Evolutionary conservation across 768 basidiomycete genomes (phyloP).

Genomic region (Calocera cornea): DNA sequence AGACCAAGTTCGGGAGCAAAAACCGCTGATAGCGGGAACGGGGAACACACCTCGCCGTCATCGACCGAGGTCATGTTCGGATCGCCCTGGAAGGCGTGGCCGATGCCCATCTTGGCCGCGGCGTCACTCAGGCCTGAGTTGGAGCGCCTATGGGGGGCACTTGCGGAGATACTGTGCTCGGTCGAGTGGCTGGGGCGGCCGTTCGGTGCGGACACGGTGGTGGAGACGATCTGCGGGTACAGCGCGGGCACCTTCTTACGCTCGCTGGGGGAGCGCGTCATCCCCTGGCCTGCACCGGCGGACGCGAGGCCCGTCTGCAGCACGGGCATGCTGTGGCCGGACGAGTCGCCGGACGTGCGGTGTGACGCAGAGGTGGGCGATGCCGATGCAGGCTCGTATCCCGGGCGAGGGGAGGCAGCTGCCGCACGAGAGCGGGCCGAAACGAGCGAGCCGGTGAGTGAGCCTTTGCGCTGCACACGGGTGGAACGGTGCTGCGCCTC

Average conservation of each 20-base stretch:
- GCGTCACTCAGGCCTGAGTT: background rate
- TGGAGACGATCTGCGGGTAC: conserved; percentile 1
- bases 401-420: conserved; percentile 4
- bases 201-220: background rate
- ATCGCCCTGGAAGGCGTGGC: background rate
- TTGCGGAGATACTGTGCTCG: background rate
- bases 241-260: background rate
- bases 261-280: background rate
- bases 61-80: conserved; percentile 1
- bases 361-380: background rate
- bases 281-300: background rate
- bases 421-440: background rate
- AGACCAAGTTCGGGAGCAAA: background rate
- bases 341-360: conserved; percentile 7
- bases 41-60: background rate
- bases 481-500: conserved; percentile 14
- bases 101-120: background rate
- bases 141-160: background rate
- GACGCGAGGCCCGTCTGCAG: background rate
- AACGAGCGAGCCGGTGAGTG: background rate
- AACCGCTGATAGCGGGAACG: background rate
- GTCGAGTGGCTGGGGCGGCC: background rate
- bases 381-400: background rate
- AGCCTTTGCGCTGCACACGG: conserved; percentile 4
- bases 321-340: conserved; percentile 4